Percentiles rank a stretch among this genome's conserved stretches.
Conservation (phyloP, 2,329 filamentous ascomycete genomes). For the Arachnomyces sp. region DNA sequence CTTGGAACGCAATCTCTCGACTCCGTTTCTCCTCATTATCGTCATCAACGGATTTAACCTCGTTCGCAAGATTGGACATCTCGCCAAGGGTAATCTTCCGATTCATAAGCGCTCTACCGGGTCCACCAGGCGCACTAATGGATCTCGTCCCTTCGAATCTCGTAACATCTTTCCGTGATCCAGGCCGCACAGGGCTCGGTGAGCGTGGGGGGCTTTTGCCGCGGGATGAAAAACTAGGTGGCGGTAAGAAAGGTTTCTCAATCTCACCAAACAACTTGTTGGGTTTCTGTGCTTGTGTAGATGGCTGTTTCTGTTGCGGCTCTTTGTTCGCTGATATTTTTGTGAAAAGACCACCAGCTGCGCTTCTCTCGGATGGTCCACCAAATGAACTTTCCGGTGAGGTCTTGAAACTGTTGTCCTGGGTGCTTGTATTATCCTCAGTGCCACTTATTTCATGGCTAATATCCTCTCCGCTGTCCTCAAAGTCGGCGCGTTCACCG, state of each 20-base stretch:
- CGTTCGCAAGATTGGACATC: slow-evolving; percentile 22
- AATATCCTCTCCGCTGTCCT: slow-evolving; percentile 40
- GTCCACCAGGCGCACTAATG: slow-evolving; percentile 29
- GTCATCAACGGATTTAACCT: slow-evolving; percentile 16
- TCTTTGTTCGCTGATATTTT: slow-evolving; percentile 23
- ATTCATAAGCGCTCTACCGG: slow-evolving; percentile 31
- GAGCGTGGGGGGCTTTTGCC: slow-evolving; percentile 34
- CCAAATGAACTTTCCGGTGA: slow-evolving; percentile 40
- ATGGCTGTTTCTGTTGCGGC: slow-evolving; percentile 16
- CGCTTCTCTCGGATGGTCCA: slow-evolving; percentile 26
- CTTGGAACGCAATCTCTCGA: slow-evolving; percentile 23
- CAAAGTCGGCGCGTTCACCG: slow-evolving; percentile 31
- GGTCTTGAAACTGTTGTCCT: slow-evolving; percentile 28
- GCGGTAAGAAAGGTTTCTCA: slow-evolving; percentile 30
- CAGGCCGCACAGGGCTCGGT: slow-evolving; percentile 37
- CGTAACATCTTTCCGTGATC: slow-evolving; percentile 20
- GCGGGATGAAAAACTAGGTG: slow-evolving; percentile 23
- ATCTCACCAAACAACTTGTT: slow-evolving; percentile 39
- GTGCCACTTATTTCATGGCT: slow-evolving; percentile 30
- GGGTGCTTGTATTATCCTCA: slow-evolving; percentile 21
- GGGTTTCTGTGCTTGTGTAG: slow-evolving; percentile 10
- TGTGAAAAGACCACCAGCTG: slow-evolving; percentile 33
- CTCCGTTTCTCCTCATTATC: slow-evolving; percentile 22
- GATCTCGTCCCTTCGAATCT: slow-evolving; percentile 28
- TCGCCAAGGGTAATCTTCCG: slow-evolving; percentile 32